These are phyloP conservation scores for Cyclostephanos invisitatus DNA, from an alignment of 108 stramenopile species.

Conservation along the genomic window DNA sequence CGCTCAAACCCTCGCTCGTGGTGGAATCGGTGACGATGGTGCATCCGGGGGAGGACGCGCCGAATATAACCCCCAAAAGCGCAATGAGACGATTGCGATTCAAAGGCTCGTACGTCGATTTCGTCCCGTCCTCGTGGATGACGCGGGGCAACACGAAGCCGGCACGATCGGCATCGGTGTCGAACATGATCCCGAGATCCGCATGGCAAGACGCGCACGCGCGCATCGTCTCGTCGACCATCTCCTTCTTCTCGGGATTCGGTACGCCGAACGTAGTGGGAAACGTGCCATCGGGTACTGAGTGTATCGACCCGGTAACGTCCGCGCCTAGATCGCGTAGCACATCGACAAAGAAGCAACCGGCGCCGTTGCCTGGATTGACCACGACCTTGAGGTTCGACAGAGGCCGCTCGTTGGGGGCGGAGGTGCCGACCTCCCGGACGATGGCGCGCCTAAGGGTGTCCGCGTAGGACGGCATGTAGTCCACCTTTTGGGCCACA, in stretches of 20 bases:
- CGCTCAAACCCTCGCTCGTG: constrained; percentile 69
- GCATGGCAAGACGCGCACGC: constrained; percentile 63
- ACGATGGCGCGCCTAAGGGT: constrained; percentile 53
- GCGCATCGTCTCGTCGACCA: constrained; percentile 67
- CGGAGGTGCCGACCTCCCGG: constrained; percentile 40
- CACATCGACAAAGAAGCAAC: constrained; percentile 70
- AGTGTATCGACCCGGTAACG: constrained; percentile 57
- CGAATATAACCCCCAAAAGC: constrained; percentile 68
- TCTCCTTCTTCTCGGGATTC: constrained; percentile 74
- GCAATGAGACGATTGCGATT: constrained; percentile 87
- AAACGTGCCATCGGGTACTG: constrained; percentile 64
- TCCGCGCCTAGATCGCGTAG: constrained; percentile 73
- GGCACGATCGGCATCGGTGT: constrained; percentile 87
- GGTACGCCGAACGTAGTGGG: constrained; percentile 64
- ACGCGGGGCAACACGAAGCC: constrained; percentile 71
- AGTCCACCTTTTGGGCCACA: constrained; percentile 59
- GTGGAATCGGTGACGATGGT: constrained; percentile 83
- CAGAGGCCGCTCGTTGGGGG: constrained; percentile 38
- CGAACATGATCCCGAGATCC: constrained; percentile 84
- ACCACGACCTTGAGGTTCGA: constrained; percentile 68
- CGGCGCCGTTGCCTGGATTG: constrained; percentile 81
- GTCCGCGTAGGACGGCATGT: constrained; percentile 64
- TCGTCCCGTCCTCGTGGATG: constrained; percentile 19
- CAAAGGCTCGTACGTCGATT: constrained; percentile 59
- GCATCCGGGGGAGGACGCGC: constrained; percentile 58